A percentile compares a stretch with the other conserved stretches of the same genome.
Evolutionary conservation across 257 asterid species (phyloP).

Genomic region (Nicotiana sylvestris): DNA sequence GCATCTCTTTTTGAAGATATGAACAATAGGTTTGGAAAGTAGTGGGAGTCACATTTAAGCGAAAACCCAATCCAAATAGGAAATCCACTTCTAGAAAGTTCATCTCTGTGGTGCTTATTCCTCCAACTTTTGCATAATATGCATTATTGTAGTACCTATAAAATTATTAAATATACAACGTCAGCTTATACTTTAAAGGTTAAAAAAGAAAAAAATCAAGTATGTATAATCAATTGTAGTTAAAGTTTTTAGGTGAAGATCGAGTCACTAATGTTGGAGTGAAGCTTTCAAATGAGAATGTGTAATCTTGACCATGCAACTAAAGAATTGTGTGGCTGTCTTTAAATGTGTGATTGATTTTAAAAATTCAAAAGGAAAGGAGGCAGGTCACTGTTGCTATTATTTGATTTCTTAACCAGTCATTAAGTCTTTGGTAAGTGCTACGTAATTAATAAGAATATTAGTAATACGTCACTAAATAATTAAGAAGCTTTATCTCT

Average conservation of each 20-base stretch:
- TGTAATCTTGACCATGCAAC: slow-evolving; percentile 24
- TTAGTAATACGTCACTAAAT: background rate
- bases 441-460: background rate
- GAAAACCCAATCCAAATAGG: slow-evolving; percentile 83
- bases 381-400: background rate
- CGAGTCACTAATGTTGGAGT: slow-evolving; percentile 10
- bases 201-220: background rate
- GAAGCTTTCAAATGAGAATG: slow-evolving; percentile 50
- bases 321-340: slow-evolving; percentile 18
- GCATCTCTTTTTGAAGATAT: slow-evolving; percentile 72
- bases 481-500: background rate
- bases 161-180: background rate
- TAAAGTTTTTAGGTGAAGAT: slow-evolving; percentile 1
- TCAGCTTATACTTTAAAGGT: background rate
- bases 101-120: slow-evolving; percentile 91
- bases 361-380: background rate
- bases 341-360: background rate
- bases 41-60: slow-evolving; percentile 78
- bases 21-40: slow-evolving; percentile 64
- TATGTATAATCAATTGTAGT: too few relatives aligned
- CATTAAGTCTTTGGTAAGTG: background rate
- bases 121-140: slow-evolving; percentile 94
- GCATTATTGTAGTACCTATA: slow-evolving; percentile 91
- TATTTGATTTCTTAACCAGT: background rate
- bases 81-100: slow-evolving; percentile 93